Evolutionary conservation across 345 rosid genomes (phyloP).

Genomic region (Linum trigynum): DNA sequence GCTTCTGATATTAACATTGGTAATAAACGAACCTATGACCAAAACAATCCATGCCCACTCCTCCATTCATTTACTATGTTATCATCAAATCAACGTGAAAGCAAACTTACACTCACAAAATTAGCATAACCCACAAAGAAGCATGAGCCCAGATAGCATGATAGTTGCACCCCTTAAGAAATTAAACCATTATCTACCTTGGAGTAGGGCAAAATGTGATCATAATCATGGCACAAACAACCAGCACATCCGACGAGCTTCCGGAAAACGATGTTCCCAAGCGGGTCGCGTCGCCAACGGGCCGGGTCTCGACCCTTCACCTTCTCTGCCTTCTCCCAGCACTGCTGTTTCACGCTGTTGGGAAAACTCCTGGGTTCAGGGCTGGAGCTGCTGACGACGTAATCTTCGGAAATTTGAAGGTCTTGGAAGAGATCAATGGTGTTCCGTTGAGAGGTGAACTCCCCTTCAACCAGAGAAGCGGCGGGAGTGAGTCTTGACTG

Average conservation of each 20-base stretch:
- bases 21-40: not conserved
- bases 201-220: constrained; percentile 86
- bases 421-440: constrained; percentile 31
- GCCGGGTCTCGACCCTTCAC: constrained; percentile 75
- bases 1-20: not conserved
- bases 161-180: too few relatives aligned
- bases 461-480: constrained; percentile 39
- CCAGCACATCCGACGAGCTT: constrained; percentile 96
- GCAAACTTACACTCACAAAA: not conserved
- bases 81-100: too few relatives aligned
- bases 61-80: too few relatives aligned
- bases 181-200: constrained; percentile 38
- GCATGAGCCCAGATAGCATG: too few relatives aligned
- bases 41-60: too few relatives aligned
- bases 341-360: constrained; percentile 77
- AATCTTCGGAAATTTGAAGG: constrained; percentile 30
- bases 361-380: constrained; percentile 78
- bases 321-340: constrained; percentile 94
- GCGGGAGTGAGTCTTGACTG: constrained; percentile 32
- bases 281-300: constrained; percentile 75
- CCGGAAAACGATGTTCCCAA: constrained; percentile 76
- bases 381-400: constrained; percentile 18
- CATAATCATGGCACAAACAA: constrained; percentile 94
- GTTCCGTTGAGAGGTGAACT: constrained; percentile 22
- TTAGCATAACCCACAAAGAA: not conserved